A percentile compares a stretch with the other conserved stretches of the same genome.
These are phyloP conservation scores for Cladosporium sp. DNA, from an alignment of 2,329 filamentous ascomycete genomes.

Conservation along the genomic window DNA sequence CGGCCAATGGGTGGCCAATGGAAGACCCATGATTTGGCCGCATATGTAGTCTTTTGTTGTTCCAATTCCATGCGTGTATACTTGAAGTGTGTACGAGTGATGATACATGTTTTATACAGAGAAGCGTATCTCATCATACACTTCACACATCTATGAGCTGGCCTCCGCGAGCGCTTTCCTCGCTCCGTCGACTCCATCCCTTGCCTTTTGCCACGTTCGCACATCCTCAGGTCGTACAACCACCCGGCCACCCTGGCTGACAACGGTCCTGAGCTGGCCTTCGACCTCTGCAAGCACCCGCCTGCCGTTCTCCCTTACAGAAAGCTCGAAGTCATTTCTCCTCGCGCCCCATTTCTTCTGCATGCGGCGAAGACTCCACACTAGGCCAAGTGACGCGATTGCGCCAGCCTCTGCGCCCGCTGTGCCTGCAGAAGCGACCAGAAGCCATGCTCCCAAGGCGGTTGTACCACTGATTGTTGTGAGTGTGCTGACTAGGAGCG, in stretches of 20 bases:
- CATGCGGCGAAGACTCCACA: conserved; percentile 54
- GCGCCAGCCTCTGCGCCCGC: conserved; percentile 56
- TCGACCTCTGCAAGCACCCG: conserved; percentile 53
- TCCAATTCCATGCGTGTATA: too few relatives aligned
- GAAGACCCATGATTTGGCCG: too few relatives aligned
- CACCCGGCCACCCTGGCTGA: conserved; percentile 42
- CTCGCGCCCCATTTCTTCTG: conserved; percentile 57
- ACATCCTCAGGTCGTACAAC: conserved; percentile 33
- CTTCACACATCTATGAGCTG: background rate
- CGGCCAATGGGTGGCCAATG: background rate
- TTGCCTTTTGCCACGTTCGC: conserved; percentile 38
- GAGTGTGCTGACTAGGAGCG: conserved; percentile 64
- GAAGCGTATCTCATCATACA: background rate
- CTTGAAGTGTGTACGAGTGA: too few relatives aligned
- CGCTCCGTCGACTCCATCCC: conserved; percentile 44
- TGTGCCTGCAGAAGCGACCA: conserved; percentile 49
- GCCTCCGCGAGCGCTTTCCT: conserved; percentile 42
- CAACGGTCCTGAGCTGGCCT: conserved; percentile 42
- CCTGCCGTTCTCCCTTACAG: conserved; percentile 55
- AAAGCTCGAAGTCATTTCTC: conserved; percentile 48
- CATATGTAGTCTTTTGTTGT: too few relatives aligned
- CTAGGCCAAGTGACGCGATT: conserved; percentile 55
- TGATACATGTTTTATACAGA: background rate
- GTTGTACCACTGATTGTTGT: conserved; percentile 61
- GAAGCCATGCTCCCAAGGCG: conserved; percentile 53